These are phyloP conservation scores for Arachis monticola DNA, from an alignment of 331 rosid species.

Conservation along the genomic window DNA sequence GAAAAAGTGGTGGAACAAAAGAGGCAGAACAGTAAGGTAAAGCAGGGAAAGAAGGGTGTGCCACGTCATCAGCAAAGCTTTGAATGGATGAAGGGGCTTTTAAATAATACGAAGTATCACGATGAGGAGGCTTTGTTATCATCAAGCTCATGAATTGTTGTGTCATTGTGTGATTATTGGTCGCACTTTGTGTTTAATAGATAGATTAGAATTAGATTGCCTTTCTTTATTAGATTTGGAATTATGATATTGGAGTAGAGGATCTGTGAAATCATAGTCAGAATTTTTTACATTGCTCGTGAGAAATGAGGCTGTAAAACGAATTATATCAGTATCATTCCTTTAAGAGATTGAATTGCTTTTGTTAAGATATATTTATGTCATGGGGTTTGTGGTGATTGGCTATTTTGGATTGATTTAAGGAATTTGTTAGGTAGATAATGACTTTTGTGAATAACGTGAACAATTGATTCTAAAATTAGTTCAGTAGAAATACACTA, in stretches of 20 bases:
- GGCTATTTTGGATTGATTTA: constrained; percentile 24
- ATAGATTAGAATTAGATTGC: constrained; percentile 9
- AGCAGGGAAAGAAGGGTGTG: constrained; percentile 60
- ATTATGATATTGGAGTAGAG: constrained; percentile 25
- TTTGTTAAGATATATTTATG: neutral
- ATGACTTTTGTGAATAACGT: too few species aligned
- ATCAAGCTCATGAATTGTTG: constrained; percentile 18
- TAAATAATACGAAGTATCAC: constrained; percentile 54
- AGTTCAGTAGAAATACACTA: too few species aligned
- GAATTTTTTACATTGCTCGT: constrained; percentile 19
- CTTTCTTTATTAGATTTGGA: constrained; percentile 43
- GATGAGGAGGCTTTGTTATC: constrained; percentile 29
- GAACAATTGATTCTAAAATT: too few species aligned
- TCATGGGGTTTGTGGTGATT: constrained; percentile 25
- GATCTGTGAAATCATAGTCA: constrained; percentile 36
- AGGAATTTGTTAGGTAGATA: too few species aligned
- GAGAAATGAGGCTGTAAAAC: constrained; percentile 22
- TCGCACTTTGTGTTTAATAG: constrained; percentile 37
- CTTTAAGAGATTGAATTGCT: neutral
- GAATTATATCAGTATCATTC: neutral
- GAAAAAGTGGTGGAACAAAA: constrained; percentile 51
- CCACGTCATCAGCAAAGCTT: constrained; percentile 71
- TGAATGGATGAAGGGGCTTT: constrained; percentile 68
- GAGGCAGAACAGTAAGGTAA: constrained; percentile 47
- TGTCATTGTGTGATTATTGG: neutral